phyloP scores from a whole-genome alignment of 345 rosid species.

The Camelina neglecta region DNA sequence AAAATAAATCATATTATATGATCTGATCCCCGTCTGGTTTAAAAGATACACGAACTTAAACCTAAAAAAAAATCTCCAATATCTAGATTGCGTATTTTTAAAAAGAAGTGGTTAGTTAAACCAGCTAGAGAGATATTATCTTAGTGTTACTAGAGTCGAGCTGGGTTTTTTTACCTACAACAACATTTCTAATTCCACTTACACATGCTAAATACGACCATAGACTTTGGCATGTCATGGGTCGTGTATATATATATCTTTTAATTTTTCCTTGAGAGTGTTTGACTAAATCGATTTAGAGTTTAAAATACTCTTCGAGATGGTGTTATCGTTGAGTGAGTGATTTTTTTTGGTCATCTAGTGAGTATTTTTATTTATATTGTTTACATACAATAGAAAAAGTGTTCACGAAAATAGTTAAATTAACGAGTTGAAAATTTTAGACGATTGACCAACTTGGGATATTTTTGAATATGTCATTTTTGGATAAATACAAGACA shows the following conservation, averaged over 20 bases:
- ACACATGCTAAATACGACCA: background rate
- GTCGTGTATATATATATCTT: background rate
- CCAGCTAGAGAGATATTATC: background rate
- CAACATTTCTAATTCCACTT: background rate
- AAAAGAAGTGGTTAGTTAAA: background rate
- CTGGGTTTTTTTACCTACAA: no score
- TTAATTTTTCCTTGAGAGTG: background rate
- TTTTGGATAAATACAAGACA: conserved; percentile 39
- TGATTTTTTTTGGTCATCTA: background rate
- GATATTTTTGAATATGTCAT: conserved; percentile 23
- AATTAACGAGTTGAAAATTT: conserved; percentile 4
- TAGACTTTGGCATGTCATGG: background rate
- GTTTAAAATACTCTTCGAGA: background rate
- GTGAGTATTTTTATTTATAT: conserved; percentile 10
- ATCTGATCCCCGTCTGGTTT: background rate
- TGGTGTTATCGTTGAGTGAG: conserved; percentile 4
- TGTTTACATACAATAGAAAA: conserved; percentile 1
- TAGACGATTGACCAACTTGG: conserved; percentile 22
- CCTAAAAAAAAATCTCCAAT: background rate
- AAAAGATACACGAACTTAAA: no score
- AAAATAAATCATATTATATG: background rate
- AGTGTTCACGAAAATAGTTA: conserved; percentile 16
- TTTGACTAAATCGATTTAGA: conserved; percentile 3
- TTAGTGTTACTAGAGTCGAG: no score
- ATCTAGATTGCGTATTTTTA: background rate